A percentile compares a stretch with the other conserved stretches of the same genome.
Conservation (phyloP, 192 early-diverging fungal species). For the Coemansia sp. region DNA sequence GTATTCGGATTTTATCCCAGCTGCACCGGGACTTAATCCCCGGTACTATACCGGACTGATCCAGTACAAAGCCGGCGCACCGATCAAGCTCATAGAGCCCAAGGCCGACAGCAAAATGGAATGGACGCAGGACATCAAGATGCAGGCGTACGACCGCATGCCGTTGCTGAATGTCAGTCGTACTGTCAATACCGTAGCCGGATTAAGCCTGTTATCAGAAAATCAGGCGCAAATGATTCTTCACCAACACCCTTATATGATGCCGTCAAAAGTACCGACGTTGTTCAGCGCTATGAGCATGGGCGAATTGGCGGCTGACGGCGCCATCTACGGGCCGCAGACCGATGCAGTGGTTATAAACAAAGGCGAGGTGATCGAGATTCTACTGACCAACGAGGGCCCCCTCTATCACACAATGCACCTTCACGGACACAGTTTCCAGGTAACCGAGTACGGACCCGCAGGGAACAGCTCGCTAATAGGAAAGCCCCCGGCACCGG, state of each 20-base stretch:
- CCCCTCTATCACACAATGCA: constrained; percentile 69
- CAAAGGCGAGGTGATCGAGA: constrained; percentile 60
- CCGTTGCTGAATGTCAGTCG: constrained; percentile 52
- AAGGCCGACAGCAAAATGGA: constrained; percentile 12
- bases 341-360: constrained; percentile 58
- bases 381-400: constrained; percentile 68
- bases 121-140: constrained; percentile 51
- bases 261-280: constrained; percentile 61
- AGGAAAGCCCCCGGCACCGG: no score
- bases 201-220: constrained; percentile 56
- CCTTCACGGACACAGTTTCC: constrained; percentile 82
- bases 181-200: constrained; percentile 45
- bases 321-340: constrained; percentile 61
- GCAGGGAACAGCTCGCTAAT: constrained; percentile 54
- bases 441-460: constrained; percentile 53
- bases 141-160: constrained; percentile 46
- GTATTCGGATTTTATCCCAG: constrained; percentile 53
- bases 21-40: constrained; percentile 45
- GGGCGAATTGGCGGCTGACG: constrained; percentile 52
- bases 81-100: constrained; percentile 40
- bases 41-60: constrained; percentile 55
- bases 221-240: constrained; percentile 69
- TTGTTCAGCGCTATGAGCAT: constrained; percentile 61
- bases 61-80: constrained; percentile 58
- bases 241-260: constrained; percentile 62